phyloP scores from a whole-genome alignment of 805 yeast species.

The Ogataea kodamae region DNA sequence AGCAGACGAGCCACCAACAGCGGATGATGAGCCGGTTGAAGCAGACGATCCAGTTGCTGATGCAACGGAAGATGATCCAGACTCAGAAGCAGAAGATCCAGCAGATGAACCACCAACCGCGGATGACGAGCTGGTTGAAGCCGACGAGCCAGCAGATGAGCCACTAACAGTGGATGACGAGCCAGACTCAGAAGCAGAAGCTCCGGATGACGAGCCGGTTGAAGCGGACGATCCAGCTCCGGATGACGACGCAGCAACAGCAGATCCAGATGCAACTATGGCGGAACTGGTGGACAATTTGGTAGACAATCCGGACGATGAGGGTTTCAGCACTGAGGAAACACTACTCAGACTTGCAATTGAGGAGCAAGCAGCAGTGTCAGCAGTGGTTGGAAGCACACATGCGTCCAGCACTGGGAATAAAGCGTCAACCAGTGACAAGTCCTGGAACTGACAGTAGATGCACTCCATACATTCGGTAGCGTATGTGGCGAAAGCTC shows the following conservation, averaged over 20 bases:
- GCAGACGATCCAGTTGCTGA: background rate
- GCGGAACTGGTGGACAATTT: slow-evolving; percentile 1
- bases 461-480: background rate
- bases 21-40: background rate
- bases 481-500: slow-evolving; percentile 1
- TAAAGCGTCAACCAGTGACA: background rate
- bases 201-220: background rate
- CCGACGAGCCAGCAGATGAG: background rate
- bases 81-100: slow-evolving; percentile 1
- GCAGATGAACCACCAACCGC: background rate
- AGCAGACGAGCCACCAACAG: background rate
- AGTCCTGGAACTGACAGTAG: slow-evolving; percentile 1
- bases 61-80: background rate
- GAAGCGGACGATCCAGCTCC: background rate
- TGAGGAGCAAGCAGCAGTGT: background rate
- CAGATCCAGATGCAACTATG: background rate
- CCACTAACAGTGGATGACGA: background rate
- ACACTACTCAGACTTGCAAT: background rate
- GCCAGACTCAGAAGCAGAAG: background rate
- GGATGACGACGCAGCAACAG: background rate
- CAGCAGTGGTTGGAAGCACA: slow-evolving; percentile 1
- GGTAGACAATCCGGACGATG: no score
- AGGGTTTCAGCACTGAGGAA: background rate
- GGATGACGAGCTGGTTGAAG: background rate
- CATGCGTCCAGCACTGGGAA: slow-evolving; percentile 1